Conservation (phyloP, 805 yeast species). For the Cyberlindnera bimundalis region DNA sequence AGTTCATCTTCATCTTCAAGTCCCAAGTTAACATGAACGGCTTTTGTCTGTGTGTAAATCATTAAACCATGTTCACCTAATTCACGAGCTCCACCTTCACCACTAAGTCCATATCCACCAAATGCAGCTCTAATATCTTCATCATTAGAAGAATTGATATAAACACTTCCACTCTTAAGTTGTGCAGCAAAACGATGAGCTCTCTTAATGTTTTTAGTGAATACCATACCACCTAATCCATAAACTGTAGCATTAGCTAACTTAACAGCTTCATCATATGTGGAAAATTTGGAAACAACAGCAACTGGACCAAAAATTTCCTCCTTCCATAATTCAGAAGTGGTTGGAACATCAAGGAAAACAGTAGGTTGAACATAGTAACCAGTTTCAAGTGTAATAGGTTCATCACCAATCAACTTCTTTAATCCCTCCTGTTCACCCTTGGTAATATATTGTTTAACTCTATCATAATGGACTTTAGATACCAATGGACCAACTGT, state of each 20-base stretch:
- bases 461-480: constrained; percentile 52
- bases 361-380: constrained; percentile 73
- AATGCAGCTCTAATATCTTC: constrained; percentile 66
- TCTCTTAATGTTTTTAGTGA: constrained; percentile 57
- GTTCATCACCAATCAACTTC: constrained; percentile 37
- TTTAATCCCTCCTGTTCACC: constrained; percentile 51
- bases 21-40: constrained; percentile 66
- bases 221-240: constrained; percentile 82
- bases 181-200: constrained; percentile 64
- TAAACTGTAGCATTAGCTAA: constrained; percentile 71
- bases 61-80: constrained; percentile 70
- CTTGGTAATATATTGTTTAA: constrained; percentile 39
- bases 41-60: constrained; percentile 70
- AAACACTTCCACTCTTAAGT: constrained; percentile 64
- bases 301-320: constrained; percentile 91
- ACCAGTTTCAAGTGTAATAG: constrained; percentile 43
- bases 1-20: constrained; percentile 29
- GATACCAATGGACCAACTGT: constrained; percentile 64
- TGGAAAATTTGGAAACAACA: constrained; percentile 57
- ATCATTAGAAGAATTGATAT: constrained; percentile 67
- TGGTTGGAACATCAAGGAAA: constrained; percentile 64
- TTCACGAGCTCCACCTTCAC: constrained; percentile 65
- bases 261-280: constrained; percentile 63
- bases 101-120: constrained; percentile 78
- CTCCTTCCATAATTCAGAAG: constrained; percentile 66